phyloP scores from a whole-genome alignment of 345 rosid genomes.

The Citrus medica region DNA sequence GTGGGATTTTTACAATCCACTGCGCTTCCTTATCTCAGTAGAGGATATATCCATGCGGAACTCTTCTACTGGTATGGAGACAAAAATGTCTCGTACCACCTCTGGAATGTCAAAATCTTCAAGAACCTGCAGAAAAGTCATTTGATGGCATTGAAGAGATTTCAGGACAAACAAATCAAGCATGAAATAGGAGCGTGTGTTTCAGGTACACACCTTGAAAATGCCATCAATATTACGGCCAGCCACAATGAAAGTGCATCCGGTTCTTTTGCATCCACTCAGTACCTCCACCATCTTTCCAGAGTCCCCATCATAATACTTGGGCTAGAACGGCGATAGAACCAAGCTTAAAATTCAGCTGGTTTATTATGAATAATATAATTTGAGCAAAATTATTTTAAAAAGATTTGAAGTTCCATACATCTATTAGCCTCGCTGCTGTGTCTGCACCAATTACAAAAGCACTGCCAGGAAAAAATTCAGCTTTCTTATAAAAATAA shows the following conservation, averaged over 20 bases:
- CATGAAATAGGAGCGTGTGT: background rate
- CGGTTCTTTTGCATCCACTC: slow-evolving; percentile 60
- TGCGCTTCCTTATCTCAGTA: slow-evolving; percentile 52
- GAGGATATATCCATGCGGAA: slow-evolving; percentile 85
- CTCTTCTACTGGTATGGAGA: slow-evolving; percentile 57
- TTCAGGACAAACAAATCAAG: background rate
- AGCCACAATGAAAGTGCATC: slow-evolving; percentile 83
- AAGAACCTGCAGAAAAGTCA: slow-evolving; percentile 52
- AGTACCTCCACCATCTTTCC: slow-evolving; percentile 72
- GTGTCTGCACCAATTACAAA: slow-evolving; percentile 96
- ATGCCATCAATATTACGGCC: slow-evolving; percentile 81
- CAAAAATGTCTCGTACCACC: slow-evolving; percentile 60
- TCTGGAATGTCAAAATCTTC: slow-evolving; percentile 79
- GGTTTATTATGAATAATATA: background rate
- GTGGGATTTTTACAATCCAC: slow-evolving; percentile 17
- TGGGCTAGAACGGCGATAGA: slow-evolving; percentile 51
- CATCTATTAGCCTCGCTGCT: slow-evolving; percentile 79
- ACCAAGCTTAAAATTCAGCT: slow-evolving; percentile 2
- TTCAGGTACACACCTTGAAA: slow-evolving; percentile 51
- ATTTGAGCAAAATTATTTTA: background rate
- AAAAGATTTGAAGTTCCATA: slow-evolving; percentile 28
- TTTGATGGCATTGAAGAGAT: background rate
- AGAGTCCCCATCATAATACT: slow-evolving; percentile 68
- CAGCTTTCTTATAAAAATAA: slow-evolving; percentile 89
- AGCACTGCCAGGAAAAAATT: slow-evolving; percentile 89